Evolutionary conservation across 257 asterid species (phyloP), one percentile per base, ranked within the genome.

Genomic region (Salvia miltiorrhiza): DNA sequence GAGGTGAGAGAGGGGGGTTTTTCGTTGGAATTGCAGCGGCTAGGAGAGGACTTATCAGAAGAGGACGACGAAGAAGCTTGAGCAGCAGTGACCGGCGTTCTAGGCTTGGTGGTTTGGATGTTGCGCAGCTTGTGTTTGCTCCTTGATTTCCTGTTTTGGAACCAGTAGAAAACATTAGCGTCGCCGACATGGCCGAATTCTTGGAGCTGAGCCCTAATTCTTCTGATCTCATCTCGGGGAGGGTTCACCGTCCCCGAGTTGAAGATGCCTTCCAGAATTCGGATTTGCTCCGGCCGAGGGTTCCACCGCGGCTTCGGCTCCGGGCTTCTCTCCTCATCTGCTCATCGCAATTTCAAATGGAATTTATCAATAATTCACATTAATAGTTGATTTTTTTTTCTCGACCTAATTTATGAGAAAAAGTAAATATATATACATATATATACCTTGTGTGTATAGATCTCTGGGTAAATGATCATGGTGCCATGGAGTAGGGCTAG

Each of bases 111-210:
- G 73, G 21, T 47, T 2, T 76, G 84, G 39, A 85, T 77, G 47
- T 80, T 87, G 67, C 91, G 90, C 24, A 76, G 94, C 72, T 88
- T 88, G 77, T 85, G 89, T 57, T 92, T 92, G 84, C 83, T 88
- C 72, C 97, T 81, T 5, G 98, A 92, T 76, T 92, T 92, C 32
- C 97, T 64, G 83, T 92, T 92, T 24, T 92, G 98, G 69, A 92
- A 92, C 98, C 98, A 90, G 65, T 92, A 92, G 77, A 90, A 92
- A n/a, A 92, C 97, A 49, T 90, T 92, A 9, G 98, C 98, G 47
- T 92, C 98, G 33, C 96, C 98, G 2, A 92, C 97, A 47, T 90
- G 96, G 1, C 98, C 98, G 67, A 76, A 90, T 66, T 92, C 93
- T 65, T 86, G 95, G 10, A 92, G 69, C 32, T 84, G 96, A 20